Evolutionary conservation across 257 asterid species (phyloP).

Genomic region (Plantago ovata): DNA sequence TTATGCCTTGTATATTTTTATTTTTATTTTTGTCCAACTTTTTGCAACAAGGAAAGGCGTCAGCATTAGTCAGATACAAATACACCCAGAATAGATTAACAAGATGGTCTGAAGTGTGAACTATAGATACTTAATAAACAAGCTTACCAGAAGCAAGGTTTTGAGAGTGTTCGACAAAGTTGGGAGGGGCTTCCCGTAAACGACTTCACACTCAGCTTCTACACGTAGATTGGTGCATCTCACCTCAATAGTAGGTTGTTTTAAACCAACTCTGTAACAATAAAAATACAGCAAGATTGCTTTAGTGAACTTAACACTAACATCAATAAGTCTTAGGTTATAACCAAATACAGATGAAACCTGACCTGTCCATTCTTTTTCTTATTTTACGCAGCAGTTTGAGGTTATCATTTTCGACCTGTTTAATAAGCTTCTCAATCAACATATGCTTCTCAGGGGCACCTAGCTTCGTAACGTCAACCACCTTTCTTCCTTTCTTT

Average conservation of each 20-base stretch:
- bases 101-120: no score
- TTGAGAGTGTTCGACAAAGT: conserved; percentile 69
- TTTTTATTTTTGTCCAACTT: no score
- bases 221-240: conserved; percentile 39
- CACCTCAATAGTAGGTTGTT: conserved; percentile 61
- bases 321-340: no score
- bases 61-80: no score
- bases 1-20: no score
- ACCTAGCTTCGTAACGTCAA: conserved; percentile 42
- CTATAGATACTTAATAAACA: no score
- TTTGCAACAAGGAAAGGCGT: no score
- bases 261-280: conserved; percentile 53
- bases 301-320: no score
- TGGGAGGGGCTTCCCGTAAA: conserved; percentile 71
- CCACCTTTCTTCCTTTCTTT: conserved; percentile 16
- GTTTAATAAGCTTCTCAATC: conserved; percentile 40
- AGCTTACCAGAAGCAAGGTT: conserved; percentile 37
- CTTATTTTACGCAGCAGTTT: conserved; percentile 41
- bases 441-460: conserved; percentile 38
- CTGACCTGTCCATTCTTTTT: conserved; percentile 43
- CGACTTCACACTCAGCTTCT: conserved; percentile 68
- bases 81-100: no score
- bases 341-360: neutral
- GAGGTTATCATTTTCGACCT: conserved; percentile 42
- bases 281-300: neutral